Conservation (phyloP, 2,329 filamentous ascomycete species). For the Neonectria hederae region DNA sequence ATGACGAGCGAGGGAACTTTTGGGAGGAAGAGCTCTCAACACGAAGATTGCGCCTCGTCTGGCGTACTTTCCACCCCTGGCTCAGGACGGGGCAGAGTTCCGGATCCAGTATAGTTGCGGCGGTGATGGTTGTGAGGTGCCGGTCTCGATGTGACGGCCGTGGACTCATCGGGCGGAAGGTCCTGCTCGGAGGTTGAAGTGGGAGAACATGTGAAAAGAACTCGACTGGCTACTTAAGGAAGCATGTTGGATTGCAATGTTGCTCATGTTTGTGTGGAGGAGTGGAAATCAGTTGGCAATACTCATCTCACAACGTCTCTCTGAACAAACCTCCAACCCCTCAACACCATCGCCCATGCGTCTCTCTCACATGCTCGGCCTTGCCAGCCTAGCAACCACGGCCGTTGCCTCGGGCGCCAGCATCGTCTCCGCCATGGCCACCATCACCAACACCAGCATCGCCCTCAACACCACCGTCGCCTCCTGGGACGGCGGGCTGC, state of each 20-base stretch:
- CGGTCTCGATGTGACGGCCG: background rate
- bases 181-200: background rate
- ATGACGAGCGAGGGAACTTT: background rate
- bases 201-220: background rate
- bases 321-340: background rate
- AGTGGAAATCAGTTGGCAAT: background rate
- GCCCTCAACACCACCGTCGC: slow-evolving; percentile 48
- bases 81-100: background rate
- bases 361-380: slow-evolving; percentile 36
- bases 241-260: background rate
- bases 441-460: slow-evolving; percentile 47
- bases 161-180: background rate
- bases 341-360: slow-evolving; percentile 32
- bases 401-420: slow-evolving; percentile 47
- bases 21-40: background rate
- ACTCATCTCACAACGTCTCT: background rate
- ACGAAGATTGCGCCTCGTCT: background rate
- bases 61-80: background rate
- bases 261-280: background rate
- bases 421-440: slow-evolving; percentile 49
- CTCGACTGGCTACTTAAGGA: background rate
- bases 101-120: slow-evolving; percentile 21
- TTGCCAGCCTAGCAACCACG: slow-evolving; percentile 35
- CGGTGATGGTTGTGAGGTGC: slow-evolving; percentile 4
- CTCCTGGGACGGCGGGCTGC: slow-evolving; percentile 50